Percentiles rank a stretch among this genome's conserved stretches.
phyloP scores from a whole-genome alignment of 768 basidiomycete genomes.

The Trametes gibbosa region DNA sequence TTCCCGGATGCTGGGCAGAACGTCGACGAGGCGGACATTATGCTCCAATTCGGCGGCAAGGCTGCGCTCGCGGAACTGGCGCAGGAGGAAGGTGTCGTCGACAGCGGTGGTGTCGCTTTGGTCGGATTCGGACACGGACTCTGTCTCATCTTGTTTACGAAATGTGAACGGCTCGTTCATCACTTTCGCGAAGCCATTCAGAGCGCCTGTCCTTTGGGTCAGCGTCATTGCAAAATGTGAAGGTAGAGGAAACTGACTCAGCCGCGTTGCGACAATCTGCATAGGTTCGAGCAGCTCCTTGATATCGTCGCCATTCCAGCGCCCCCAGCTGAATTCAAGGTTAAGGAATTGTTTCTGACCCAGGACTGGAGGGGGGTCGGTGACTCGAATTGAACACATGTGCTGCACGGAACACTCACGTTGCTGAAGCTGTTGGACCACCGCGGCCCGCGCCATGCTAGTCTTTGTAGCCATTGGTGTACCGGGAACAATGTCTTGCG shows the following conservation, averaged over 20 bases:
- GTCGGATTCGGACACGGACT: conserved; percentile 8
- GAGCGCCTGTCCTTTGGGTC: conserved; percentile 29
- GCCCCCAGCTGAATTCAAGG: conserved; percentile 44
- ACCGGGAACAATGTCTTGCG: conserved; percentile 23
- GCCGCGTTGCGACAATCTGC: conserved; percentile 33
- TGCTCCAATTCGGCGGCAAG: conserved; percentile 28
- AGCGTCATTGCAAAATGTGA: neutral
- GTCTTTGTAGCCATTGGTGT: conserved; percentile 24
- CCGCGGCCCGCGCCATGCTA: conserved; percentile 18
- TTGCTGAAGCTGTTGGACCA: conserved; percentile 29
- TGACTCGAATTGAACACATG: neutral
- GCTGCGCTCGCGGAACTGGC: conserved; percentile 31
- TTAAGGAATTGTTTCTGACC: conserved; percentile 36
- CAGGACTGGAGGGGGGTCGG: conserved; percentile 27
- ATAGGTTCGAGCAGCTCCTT: conserved; percentile 36
- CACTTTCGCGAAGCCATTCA: conserved; percentile 33
- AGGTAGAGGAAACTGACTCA: conserved; percentile 27
- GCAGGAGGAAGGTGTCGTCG: conserved; percentile 38
- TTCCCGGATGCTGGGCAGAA: conserved; percentile 35
- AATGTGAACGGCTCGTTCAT: conserved; percentile 19
- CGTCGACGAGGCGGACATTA: conserved; percentile 32
- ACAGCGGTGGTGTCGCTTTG: conserved; percentile 8
- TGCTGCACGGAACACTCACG: conserved; percentile 22
- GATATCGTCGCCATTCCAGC: conserved; percentile 45
- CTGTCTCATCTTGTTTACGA: neutral